Conservation (phyloP, 1,284 basidiomycete genomes). For the Erythrobasidium hasegawianum region DNA sequence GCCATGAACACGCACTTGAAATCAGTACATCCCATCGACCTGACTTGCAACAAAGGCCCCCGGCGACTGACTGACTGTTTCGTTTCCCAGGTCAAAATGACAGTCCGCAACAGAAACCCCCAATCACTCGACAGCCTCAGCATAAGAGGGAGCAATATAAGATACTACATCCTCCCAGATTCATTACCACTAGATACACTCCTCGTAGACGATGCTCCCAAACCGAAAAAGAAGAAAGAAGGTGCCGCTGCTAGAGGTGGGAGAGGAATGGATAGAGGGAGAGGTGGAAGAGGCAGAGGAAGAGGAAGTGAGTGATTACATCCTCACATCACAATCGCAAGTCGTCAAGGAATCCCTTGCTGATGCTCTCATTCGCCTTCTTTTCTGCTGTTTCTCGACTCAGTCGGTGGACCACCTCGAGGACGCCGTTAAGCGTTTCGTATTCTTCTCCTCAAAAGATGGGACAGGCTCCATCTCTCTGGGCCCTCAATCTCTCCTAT, state of each 20-base stretch:
- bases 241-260: conserved; percentile 26
- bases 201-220: conserved; percentile 94
- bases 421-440: conserved; percentile 20
- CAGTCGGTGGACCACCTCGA: conserved; percentile 29
- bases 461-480: too few relatives aligned
- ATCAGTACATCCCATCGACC: conserved; percentile 4
- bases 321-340: not conserved
- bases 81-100: conserved; percentile 78
- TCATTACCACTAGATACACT: conserved; percentile 93
- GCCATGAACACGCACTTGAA: conserved; percentile 49
- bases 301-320: conserved; percentile 16
- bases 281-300: conserved; percentile 28
- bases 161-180: conserved; percentile 93
- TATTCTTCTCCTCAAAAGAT: not conserved
- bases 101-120: conserved; percentile 78
- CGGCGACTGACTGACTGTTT: too few relatives aligned
- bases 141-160: conserved; percentile 68
- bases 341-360: not conserved
- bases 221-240: conserved; percentile 66
- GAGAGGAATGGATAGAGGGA: conserved; percentile 22
- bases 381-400: not conserved
- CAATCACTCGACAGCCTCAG: conserved; percentile 78
- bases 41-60: too few relatives aligned
- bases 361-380: not conserved
- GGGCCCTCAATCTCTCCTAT: too few relatives aligned